Evolutionary conservation across 2,329 filamentous ascomycete species (phyloP).

Genomic region (Pseudonectria foliicola): DNA sequence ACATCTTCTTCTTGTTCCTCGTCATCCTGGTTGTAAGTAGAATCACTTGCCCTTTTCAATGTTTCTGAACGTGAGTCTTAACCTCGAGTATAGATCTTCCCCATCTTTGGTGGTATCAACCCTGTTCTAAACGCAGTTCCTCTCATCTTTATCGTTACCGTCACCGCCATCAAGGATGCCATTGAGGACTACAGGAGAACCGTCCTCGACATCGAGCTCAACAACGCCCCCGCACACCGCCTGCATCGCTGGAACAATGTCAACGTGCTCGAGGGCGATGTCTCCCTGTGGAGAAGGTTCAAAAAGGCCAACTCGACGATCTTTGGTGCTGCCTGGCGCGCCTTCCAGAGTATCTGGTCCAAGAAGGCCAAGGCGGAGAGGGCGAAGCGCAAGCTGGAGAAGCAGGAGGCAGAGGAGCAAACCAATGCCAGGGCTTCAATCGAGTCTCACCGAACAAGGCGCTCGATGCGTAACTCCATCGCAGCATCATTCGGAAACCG

Average conservation of each 20-base stretch:
- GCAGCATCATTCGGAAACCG: constrained; percentile 47
- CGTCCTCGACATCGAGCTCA: constrained; percentile 83
- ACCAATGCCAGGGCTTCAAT: constrained; percentile 57
- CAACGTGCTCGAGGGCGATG: constrained; percentile 80
- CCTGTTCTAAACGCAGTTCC: constrained; percentile 86
- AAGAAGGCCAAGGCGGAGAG: constrained; percentile 43
- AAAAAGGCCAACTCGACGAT: constrained; percentile 78
- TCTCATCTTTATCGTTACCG: constrained; percentile 80
- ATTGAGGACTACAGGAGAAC: constrained; percentile 94
- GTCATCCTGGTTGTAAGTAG: constrained; percentile 83
- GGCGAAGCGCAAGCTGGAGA: constrained; percentile 40
- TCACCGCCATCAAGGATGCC: constrained; percentile 90
- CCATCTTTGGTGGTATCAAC: constrained; percentile 88
- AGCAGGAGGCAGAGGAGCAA: constrained; percentile 19
- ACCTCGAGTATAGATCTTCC: constrained; percentile 64
- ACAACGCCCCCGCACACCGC: constrained; percentile 91
- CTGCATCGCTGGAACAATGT: constrained; percentile 86
- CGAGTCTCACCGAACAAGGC: constrained; percentile 29
- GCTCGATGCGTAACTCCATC: constrained; percentile 31
- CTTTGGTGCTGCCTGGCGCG: constrained; percentile 46
- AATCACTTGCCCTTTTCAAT: constrained; percentile 1
- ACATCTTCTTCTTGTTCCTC: constrained; percentile 95
- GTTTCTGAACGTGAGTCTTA: constrained; percentile 8
- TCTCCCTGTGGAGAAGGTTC: constrained; percentile 77
- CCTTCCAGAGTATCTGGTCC: constrained; percentile 41